Evolutionary conservation across 2,329 filamentous ascomycete genomes (phyloP).

Genomic region (Sclerotinia trifoliorum): DNA sequence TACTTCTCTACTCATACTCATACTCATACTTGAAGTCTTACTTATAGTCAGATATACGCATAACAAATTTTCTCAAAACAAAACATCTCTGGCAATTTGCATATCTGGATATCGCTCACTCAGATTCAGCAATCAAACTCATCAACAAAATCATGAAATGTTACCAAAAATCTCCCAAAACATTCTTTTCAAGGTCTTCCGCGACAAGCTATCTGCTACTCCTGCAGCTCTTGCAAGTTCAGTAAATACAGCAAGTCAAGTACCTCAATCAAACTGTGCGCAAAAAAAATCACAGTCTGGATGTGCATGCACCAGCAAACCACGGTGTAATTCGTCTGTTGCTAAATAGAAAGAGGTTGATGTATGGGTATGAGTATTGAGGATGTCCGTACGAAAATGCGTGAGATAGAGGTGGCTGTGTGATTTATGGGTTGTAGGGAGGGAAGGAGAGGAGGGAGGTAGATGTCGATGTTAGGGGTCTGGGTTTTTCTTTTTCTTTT

Average conservation of each 20-base stretch:
- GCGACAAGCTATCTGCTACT: background rate
- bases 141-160: too few relatives aligned
- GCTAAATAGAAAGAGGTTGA: background rate
- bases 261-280: background rate
- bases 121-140: too few relatives aligned
- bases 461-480: background rate
- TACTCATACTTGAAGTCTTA: too few relatives aligned
- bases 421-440: background rate
- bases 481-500: too few relatives aligned
- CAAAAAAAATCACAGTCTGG: background rate
- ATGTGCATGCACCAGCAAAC: background rate
- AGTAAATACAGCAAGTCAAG: background rate
- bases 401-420: background rate
- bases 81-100: too few relatives aligned
- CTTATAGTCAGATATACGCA: too few relatives aligned
- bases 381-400: background rate
- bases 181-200: accelerated
- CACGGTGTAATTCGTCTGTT: background rate
- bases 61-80: too few relatives aligned
- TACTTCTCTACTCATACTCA: too few relatives aligned
- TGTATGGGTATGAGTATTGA: background rate
- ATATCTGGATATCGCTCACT: too few relatives aligned
- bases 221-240: background rate
- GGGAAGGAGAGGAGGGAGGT: background rate
- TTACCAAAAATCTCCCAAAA: background rate